Evolutionary conservation across 2,329 filamentous ascomycete genomes (phyloP).

Genomic region (Fusarium mundagurra): DNA sequence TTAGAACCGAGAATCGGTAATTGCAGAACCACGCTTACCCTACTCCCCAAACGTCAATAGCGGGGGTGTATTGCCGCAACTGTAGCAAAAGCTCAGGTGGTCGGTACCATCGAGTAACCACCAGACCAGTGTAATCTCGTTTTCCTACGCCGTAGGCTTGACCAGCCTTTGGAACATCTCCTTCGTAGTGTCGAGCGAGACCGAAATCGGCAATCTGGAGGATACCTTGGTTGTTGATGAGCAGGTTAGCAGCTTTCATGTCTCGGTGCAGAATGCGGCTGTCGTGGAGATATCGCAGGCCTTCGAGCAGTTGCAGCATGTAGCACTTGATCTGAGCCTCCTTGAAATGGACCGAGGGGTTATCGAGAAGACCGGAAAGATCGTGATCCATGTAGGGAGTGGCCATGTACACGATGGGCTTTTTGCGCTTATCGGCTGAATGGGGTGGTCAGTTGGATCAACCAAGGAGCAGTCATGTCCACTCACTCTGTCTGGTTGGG

Average conservation of each 20-base stretch:
- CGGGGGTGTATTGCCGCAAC: conserved; percentile 91
- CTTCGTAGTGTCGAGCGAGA: conserved; percentile 91
- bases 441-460: conserved; percentile 8
- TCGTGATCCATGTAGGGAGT: conserved; percentile 99
- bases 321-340: conserved; percentile 98
- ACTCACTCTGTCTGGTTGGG: conserved; percentile 67
- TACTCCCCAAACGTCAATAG: conserved; percentile 98
- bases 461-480: not conserved
- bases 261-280: conserved; percentile 92
- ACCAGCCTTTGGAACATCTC: conserved; percentile 78
- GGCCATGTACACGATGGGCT: conserved; percentile 96
- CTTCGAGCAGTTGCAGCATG: conserved; percentile 90
- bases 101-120: conserved; percentile 97
- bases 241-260: conserved; percentile 97
- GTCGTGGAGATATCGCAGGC: conserved; percentile 89
- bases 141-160: conserved; percentile 84
- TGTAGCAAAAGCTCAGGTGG: conserved; percentile 92
- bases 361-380: conserved; percentile 95
- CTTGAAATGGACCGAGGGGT: conserved; percentile 87
- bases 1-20: conserved; percentile 30
- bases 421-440: conserved; percentile 80
- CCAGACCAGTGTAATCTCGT: conserved; percentile 93
- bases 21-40: conserved; percentile 67
- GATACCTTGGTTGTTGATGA: conserved; percentile 94
- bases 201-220: conserved; percentile 98